Conservation (phyloP, 805 yeast genomes). For the Spathaspora sp. region DNA sequence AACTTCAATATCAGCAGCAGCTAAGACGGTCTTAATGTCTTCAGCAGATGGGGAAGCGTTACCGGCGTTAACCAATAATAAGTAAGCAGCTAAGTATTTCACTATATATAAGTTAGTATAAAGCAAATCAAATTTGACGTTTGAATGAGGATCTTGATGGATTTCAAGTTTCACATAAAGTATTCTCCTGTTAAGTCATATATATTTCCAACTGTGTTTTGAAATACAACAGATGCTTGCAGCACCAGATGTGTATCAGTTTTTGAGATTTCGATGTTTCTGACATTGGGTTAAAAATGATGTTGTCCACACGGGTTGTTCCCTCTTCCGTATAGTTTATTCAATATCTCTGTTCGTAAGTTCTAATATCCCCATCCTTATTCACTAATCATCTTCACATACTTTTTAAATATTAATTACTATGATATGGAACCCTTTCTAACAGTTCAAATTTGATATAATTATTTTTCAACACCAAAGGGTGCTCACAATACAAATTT, state of each 20-base stretch:
- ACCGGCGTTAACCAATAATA: slow-evolving; percentile 97
- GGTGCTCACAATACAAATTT: slow-evolving; percentile 2
- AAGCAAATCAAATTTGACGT: not conserved
- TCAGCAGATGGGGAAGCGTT: slow-evolving; percentile 90
- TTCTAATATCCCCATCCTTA: not conserved
- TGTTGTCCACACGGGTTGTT: not conserved
- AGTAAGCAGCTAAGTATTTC: slow-evolving; percentile 99
- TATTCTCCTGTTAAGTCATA: too few species aligned
- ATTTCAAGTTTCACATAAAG: not conserved
- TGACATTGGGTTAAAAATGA: not conserved
- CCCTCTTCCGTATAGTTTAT: not conserved
- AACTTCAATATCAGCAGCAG: slow-evolving; percentile 93
- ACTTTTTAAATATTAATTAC: slow-evolving; percentile 3
- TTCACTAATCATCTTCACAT: not conserved
- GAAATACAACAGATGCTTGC: too few species aligned
- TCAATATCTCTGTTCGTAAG: not conserved
- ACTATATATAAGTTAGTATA: slow-evolving; percentile 20
- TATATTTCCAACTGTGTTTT: too few species aligned
- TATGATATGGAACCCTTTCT: not conserved
- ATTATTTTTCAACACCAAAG: not conserved
- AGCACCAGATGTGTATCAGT: too few species aligned
- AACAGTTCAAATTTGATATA: not conserved
- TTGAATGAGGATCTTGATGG: not conserved
- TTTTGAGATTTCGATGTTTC: not conserved
- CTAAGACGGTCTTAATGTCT: slow-evolving; percentile 83